phyloP scores from a whole-genome alignment of 2,329 filamentous ascomycete genomes.

The Penicillium sp. region DNA sequence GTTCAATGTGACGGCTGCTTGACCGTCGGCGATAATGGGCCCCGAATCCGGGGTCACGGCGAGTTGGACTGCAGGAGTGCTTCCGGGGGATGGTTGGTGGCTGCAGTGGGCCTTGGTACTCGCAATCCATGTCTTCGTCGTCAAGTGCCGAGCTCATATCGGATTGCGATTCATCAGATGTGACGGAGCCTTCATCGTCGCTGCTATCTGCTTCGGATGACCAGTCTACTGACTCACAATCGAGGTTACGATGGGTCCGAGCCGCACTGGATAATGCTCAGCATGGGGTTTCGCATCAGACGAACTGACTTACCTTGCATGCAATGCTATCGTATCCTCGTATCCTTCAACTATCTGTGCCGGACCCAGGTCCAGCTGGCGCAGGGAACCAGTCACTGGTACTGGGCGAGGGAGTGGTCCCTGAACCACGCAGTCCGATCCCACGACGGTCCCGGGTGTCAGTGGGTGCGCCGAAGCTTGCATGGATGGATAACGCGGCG shows the following conservation, averaged over 20 bases:
- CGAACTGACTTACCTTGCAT: constrained; percentile 8
- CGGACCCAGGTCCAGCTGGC: constrained; percentile 5
- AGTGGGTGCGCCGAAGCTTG: background rate
- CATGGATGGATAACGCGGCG: background rate
- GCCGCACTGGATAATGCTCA: background rate
- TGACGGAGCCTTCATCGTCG: constrained; percentile 30
- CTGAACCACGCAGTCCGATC: constrained; percentile 3
- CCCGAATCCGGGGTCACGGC: constrained; percentile 4
- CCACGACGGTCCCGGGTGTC: background rate
- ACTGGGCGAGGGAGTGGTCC: constrained; percentile 7
- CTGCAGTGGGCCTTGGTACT: constrained; percentile 16
- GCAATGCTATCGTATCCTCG: background rate
- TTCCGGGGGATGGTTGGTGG: constrained; percentile 20
- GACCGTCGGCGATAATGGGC: constrained; percentile 4
- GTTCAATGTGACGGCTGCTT: constrained; percentile 8
- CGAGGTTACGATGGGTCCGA: no score
- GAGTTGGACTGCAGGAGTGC: constrained; percentile 19
- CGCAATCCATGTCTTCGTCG: constrained; percentile 19
- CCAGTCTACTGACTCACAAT: constrained; percentile 11
- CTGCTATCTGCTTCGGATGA: constrained; percentile 24
- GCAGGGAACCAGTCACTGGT: constrained; percentile 13
- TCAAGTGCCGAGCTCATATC: constrained; percentile 29
- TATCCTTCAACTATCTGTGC: background rate
- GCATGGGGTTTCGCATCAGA: background rate
- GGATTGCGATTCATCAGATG: constrained; percentile 22